Base-by-base conservation (phyloP, 2,329 filamentous ascomycete species). In the Paecilomyces fulvus region DNA sequence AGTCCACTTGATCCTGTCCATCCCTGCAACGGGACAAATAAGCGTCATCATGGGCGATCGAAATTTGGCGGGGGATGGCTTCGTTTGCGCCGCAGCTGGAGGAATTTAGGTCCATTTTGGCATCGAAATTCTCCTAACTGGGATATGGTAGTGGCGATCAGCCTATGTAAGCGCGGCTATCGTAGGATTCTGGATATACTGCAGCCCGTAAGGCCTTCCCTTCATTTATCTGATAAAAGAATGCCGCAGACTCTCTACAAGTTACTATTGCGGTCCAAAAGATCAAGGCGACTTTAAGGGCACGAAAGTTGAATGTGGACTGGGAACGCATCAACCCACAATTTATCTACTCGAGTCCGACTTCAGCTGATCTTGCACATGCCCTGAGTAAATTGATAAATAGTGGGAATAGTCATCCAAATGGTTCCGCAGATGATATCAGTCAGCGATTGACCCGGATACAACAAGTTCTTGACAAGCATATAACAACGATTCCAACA, bases 221-320 rank as follows among this genome's bases (percentile, higher is more conserved):
- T n/a, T 43, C 37, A 43, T 43, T 43, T 17, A n/a, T 20, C n/a
- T 43, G 7, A 43, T 43, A 43, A 43, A 43, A 43, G 37, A 43
- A n/a, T 17, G 25, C 7, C n/a, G 3, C 14, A n/a, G 60, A 61
- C 52, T 60, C 58, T 11, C 52, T 60, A 3, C 56, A 60, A 30
- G 57, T 58, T 20, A 43, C 30, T 7, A 37, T 58, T 33, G 46
- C 43, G 17, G 56, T 58, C 4, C 56, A 56, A 12, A 50, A 50
- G 20, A 43, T 60, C 49, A 58, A 56, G 25, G 56, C 56, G 25
- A 58, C 49, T 14, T 21, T 60, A 12, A 53, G 56, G 9, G n/a
- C 52, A 21, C 49, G 55, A 14, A 43, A 55, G 12, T 12, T 57
- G 9, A 37, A 54, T 2, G 46, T 55, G 20, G 50, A 50, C n/a